Conservation (phyloP, 23 red algal species). For the Gracilaria gracilis region DNA sequence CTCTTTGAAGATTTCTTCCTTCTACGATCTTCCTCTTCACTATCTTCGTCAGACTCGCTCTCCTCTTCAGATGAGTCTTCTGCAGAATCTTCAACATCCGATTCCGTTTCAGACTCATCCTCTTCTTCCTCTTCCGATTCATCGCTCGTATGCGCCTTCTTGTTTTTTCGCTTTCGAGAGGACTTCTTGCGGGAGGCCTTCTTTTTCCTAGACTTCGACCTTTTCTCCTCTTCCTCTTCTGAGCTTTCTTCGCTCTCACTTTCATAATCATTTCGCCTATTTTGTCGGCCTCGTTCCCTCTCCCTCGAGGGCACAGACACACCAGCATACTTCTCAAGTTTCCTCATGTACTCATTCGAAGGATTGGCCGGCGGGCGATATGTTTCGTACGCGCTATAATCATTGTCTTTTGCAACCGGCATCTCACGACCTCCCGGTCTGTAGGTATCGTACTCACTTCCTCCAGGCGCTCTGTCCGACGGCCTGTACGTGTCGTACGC, state of each 20-base stretch:
- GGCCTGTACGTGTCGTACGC: conserved; percentile 27
- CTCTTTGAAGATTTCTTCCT: conserved; percentile 31
- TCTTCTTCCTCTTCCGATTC: conserved; percentile 42
- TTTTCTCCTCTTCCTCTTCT: conserved; percentile 30
- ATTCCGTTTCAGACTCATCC: conserved; percentile 27
- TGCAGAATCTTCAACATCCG: conserved; percentile 11
- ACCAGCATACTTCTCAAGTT: conserved; percentile 54
- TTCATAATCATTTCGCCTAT: conserved; percentile 13
- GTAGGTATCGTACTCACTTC: conserved; percentile 58
- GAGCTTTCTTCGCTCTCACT: conserved; percentile 37
- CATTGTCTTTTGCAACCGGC: conserved; percentile 26
- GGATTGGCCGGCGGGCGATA: conserved; percentile 71
- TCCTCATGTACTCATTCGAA: conserved; percentile 41
- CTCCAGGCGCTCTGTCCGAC: conserved; percentile 10
- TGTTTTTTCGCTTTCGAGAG: conserved; percentile 44
- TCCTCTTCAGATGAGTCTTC: conserved; percentile 25
- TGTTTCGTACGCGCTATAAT: conserved; percentile 60
- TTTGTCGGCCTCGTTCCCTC: background rate
- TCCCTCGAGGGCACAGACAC: conserved; percentile 2
- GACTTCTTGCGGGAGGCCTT: conserved; percentile 5
- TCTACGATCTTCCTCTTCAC: conserved; percentile 38
- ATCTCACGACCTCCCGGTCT: conserved; percentile 27
- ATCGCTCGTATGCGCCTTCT: conserved; percentile 16
- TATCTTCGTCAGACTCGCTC: conserved; percentile 11
- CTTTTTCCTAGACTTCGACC: background rate